Evolutionary conservation across 176 grass and related monocot species (phyloP).

Genomic region (Oryza punctata): DNA sequence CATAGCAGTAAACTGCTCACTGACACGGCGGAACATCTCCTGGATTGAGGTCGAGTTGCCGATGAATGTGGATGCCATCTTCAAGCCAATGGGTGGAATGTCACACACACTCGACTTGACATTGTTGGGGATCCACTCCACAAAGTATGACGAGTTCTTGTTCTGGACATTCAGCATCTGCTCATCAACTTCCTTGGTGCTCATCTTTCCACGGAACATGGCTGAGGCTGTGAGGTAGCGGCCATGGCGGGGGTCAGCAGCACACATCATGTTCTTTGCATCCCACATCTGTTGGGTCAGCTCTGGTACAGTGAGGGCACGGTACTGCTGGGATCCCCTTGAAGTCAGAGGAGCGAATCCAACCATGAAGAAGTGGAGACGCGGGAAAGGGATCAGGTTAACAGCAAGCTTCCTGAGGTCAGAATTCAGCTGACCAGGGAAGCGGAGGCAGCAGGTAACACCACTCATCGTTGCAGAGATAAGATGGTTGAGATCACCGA

Average conservation of each 20-base stretch:
- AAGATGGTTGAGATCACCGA: slow-evolving; percentile 88
- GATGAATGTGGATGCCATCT: slow-evolving; percentile 74
- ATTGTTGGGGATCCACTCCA: slow-evolving; percentile 96
- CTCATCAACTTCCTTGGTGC: slow-evolving; percentile 94
- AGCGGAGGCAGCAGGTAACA: slow-evolving; percentile 84
- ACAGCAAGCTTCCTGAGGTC: slow-evolving; percentile 80
- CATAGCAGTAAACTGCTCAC: slow-evolving; percentile 96
- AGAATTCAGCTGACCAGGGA: slow-evolving; percentile 71
- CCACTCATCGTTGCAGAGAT: slow-evolving; percentile 94
- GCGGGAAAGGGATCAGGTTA: slow-evolving; percentile 83
- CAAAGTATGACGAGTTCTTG: slow-evolving; percentile 95
- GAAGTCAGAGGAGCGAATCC: slow-evolving; percentile 91
- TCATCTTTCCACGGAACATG: slow-evolving; percentile 98
- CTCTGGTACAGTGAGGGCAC: slow-evolving; percentile 80
- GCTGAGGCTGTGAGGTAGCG: slow-evolving; percentile 87
- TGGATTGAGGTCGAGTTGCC: slow-evolving; percentile 77
- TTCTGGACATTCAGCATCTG: slow-evolving; percentile 98
- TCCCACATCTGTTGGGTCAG: slow-evolving; percentile 99
- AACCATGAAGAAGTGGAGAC: slow-evolving; percentile 92
- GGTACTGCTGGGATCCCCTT: slow-evolving; percentile 84
- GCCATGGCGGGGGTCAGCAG: slow-evolving; percentile 81
- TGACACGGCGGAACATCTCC: slow-evolving; percentile 88
- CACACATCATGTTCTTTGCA: slow-evolving; percentile 99
- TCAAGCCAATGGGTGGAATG: slow-evolving; percentile 72
- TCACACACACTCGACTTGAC: slow-evolving; percentile 90